Evolutionary conservation across 129 eudicot species (phyloP), one percentile per base, ranked within the genome.

Genomic region (Ambrosia artemisiifolia): DNA sequence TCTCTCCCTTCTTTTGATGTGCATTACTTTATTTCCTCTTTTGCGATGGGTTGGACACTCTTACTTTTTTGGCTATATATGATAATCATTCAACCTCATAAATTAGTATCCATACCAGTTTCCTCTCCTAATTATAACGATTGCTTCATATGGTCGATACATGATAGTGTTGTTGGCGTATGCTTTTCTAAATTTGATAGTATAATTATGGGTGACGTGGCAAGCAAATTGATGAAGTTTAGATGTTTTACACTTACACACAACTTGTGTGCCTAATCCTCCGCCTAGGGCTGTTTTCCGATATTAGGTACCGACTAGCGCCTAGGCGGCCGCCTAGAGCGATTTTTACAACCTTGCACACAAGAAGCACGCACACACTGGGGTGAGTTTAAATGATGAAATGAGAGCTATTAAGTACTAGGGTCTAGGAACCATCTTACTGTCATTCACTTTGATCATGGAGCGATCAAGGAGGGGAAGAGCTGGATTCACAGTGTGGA

Each of bases 71-170:
- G 49, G 47, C 53, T 24, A 10, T 18, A 32, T 3, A 50, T n/a
- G n/a, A 32, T 32, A 69, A 24, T 69, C 73, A 50, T 10, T 16
- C 73, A 14, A 13, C 47, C 32, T 49, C 54, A 69, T 50, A 48
- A 49, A 32, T 69, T 11, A 50, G 10, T n/a, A 49, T 33, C 19
- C 44, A 30, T 34, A 32, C 6, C 62, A 4, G 34, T 9, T 68
- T 68, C 43, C 73, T 32, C 11, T 11, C 11, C 10, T 44, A 10
- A 0, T 44, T 12, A 1, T 44, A 2, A 44, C 2, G n/a, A 9
- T 44, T 44, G 14, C 49, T 44, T 44, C 49, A 44, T 44, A 44
- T 44, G 49, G n/a, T 44, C 49, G 9, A 44, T 9, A 9, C 49
- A 9, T 9, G 49, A 44, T 44, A 9, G 0, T 10, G 12, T 44